Conservation (phyloP, 805 yeast species). For the Barnettozyma populi region DNA sequence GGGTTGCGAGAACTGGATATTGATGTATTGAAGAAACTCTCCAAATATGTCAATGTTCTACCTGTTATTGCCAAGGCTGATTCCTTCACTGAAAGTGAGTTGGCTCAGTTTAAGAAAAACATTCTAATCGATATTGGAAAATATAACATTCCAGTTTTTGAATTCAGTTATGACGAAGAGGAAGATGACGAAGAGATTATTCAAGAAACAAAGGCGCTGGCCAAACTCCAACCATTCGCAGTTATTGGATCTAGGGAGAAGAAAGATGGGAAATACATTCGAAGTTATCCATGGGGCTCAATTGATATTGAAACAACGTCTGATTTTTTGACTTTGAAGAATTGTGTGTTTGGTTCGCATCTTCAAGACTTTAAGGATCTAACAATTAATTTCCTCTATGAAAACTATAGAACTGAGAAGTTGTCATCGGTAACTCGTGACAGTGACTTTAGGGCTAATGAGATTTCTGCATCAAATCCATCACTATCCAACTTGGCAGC, state of each 20-base stretch:
- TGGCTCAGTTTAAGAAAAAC: conserved; percentile 52
- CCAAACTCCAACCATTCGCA: conserved; percentile 71
- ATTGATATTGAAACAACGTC: conserved; percentile 46
- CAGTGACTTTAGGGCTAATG: not conserved
- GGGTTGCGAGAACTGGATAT: conserved; percentile 73
- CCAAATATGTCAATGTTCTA: conserved; percentile 67
- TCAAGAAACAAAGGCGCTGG: conserved; percentile 59
- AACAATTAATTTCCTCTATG: conserved; percentile 72
- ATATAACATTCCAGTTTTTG: conserved; percentile 68
- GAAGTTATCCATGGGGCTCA: conserved; percentile 76
- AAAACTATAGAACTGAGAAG: conserved; percentile 74
- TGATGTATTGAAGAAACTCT: conserved; percentile 60
- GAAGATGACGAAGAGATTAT: conserved; percentile 67
- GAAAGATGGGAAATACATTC: conserved; percentile 46
- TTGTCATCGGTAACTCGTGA: conserved; percentile 49
- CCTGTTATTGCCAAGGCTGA: conserved; percentile 72
- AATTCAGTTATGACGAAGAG: conserved; percentile 64
- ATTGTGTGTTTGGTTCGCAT: conserved; percentile 78
- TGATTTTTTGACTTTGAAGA: conserved; percentile 53
- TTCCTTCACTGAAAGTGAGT: conserved; percentile 58
- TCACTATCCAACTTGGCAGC: conserved; percentile 63
- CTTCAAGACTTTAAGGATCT: conserved; percentile 75
- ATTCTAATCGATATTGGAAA: conserved; percentile 59
- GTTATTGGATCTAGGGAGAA: conserved; percentile 60
- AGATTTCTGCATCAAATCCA: conserved; percentile 33